Evolutionary conservation across 2,329 filamentous ascomycete genomes (phyloP), one percentile per base, ranked within the genome.

Genomic region (Fusarium hainanense): DNA sequence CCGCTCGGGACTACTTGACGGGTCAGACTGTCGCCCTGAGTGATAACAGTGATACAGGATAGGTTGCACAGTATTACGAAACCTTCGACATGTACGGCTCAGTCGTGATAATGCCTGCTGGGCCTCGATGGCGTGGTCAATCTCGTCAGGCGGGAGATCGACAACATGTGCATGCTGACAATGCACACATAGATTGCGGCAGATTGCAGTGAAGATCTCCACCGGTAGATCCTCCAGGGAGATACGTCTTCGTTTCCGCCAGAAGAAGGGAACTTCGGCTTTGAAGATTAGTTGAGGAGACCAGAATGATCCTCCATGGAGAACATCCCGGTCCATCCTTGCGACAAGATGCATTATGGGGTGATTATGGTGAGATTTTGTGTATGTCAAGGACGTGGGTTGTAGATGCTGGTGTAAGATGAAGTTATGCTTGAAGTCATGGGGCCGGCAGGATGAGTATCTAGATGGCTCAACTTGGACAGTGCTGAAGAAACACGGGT

Each of bases 201-300:
- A 75, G 32, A 75, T 74, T n/a, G 71, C 47, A 25, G 74, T 63
- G 27, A 75, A 59, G 48, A 75, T 75, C 70, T 75, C 74, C 8
- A 70, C 69, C 16, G 74, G 74, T 7, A 75, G 57, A 54, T 71
- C 60, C 1, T 58, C 59, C 6, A 75, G 70, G 18, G 72, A 74
- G 47, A 67, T 57, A 13, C 55, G 57, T 14, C 66, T 56, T 25
- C 44, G 62, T 27, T 63, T 70, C 9, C 57, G 56, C 57, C 59
- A 63, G 21, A 56, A 63, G 47, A 63, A 52, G 40, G 65, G 57
- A 16, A 48, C 20, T n/a, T 69, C 56, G 14, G 48, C 27, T 12
- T 57, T 37, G n/a, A 69, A 61, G 25, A 63, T 23, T 41, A 68
- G 69, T 11, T 40, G 54, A n/a, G 37, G 46, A 46, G 62, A 70